Evolutionary conservation across 2,329 filamentous ascomycete species (phyloP).

Genomic region (Madurella mycetomatis): DNA sequence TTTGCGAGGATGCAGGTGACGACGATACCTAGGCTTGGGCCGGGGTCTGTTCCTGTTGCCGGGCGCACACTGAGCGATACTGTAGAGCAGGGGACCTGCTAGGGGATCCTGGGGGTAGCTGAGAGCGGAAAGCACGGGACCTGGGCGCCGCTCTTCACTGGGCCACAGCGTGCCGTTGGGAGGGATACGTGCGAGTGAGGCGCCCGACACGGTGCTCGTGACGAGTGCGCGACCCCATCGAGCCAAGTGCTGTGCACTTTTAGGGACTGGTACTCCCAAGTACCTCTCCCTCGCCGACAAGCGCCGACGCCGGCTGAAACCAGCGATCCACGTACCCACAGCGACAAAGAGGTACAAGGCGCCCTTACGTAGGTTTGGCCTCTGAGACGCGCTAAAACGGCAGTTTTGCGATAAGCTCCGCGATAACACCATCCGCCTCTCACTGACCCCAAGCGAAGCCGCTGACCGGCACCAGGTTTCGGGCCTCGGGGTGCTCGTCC

Average conservation of each 20-base stretch:
- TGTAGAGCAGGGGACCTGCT: constrained; percentile 1
- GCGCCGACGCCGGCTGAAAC: no score
- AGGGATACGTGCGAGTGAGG: constrained; percentile 14
- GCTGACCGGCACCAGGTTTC: not conserved
- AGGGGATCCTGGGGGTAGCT: not conserved
- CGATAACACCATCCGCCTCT: constrained; percentile 17
- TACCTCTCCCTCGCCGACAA: not conserved
- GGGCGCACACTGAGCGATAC: constrained; percentile 9
- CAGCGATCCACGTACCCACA: not conserved
- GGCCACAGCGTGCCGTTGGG: not conserved
- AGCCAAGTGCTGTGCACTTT: not conserved
- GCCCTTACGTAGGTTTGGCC: constrained; percentile 5
- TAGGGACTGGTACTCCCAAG: not conserved
- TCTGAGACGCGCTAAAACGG: constrained; percentile 21
- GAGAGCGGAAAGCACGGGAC: constrained; percentile 18
- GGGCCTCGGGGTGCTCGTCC: not conserved
- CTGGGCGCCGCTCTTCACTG: not conserved
- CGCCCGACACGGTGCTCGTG: constrained; percentile 22
- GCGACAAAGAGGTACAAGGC: constrained; percentile 10
- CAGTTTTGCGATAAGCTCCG: constrained; percentile 22
- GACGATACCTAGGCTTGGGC: not conserved
- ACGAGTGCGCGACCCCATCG: constrained; percentile 7
- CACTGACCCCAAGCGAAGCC: not conserved
- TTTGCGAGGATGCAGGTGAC: constrained; percentile 14
- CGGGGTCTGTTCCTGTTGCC: constrained; percentile 12